Conservation (phyloP, 768 basidiomycete species). For the Amanita fuliginea region DNA sequence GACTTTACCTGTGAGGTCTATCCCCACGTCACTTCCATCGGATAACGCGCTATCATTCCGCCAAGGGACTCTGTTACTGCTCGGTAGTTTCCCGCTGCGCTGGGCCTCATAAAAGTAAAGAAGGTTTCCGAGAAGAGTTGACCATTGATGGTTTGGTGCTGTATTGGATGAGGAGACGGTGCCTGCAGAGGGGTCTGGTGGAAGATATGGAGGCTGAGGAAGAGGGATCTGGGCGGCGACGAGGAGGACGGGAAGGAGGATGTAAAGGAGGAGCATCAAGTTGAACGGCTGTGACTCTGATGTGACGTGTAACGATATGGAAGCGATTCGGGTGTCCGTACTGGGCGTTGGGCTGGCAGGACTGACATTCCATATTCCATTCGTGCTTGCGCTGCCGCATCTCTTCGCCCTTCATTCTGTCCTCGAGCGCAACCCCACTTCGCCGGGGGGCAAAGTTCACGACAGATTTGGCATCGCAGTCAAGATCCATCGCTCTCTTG, state of each 20-base stretch:
- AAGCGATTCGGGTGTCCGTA: constrained; percentile 51
- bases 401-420: constrained; percentile 66
- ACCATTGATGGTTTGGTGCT: constrained; percentile 70
- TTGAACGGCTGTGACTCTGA: constrained; percentile 6
- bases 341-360: constrained; percentile 71
- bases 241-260: constrained; percentile 17
- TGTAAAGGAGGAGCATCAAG: constrained; percentile 16
- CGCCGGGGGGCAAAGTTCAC: constrained; percentile 51
- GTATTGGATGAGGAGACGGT: constrained; percentile 31
- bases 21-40: constrained; percentile 64
- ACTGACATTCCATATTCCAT: constrained; percentile 72
- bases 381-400: constrained; percentile 61
- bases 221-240: constrained; percentile 47
- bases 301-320: constrained; percentile 13
- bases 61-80: constrained; percentile 72
- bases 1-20: constrained; percentile 58
- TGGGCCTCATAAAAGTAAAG: constrained; percentile 92
- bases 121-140: constrained; percentile 65
- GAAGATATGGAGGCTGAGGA: constrained; percentile 53
- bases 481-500: constrained; percentile 49
- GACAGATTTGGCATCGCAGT: constrained; percentile 49
- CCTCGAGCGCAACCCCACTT: constrained; percentile 56
- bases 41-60: constrained; percentile 69
- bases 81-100: constrained; percentile 64
- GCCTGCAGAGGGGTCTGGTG: constrained; percentile 48